These are phyloP conservation scores for Exophiala dermatitidis DNA, from an alignment of 2,329 filamentous ascomycete genomes.

Conservation along the genomic window DNA sequence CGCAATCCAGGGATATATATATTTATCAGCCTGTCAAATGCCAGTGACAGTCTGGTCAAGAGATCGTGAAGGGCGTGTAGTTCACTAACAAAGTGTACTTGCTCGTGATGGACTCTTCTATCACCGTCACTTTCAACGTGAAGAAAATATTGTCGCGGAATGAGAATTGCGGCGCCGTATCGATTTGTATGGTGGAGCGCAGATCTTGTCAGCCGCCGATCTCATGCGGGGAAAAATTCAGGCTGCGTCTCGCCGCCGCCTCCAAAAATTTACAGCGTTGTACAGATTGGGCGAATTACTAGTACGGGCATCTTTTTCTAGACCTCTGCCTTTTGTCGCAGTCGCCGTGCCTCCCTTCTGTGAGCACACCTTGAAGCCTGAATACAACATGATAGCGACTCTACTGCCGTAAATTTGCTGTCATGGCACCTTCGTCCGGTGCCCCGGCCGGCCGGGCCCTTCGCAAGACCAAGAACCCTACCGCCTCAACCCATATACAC, in stretches of 20 bases:
- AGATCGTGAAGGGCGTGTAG: no score
- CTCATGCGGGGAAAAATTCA: constrained; percentile 9
- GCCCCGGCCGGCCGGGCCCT: constrained; percentile 33
- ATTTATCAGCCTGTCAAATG: no score
- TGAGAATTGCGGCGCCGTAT: neutral
- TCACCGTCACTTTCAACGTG: neutral
- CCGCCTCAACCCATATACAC: constrained; percentile 72
- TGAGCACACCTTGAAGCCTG: neutral
- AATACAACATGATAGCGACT: neutral
- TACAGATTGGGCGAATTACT: neutral
- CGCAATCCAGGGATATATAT: no score
- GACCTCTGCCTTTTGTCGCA: neutral
- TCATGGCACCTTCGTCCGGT: neutral
- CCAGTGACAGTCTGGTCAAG: no score
- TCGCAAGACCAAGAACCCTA: constrained; percentile 57
- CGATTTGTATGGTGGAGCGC: neutral
- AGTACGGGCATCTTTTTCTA: constrained; percentile 1
- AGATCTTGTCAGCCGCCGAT: neutral
- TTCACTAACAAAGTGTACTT: no score
- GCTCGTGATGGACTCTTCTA: no score
- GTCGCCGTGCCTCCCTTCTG: neutral
- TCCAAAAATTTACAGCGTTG: constrained; percentile 5
- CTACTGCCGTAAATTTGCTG: constrained; percentile 1
- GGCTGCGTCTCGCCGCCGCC: neutral
- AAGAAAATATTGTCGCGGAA: neutral